Evolutionary conservation across 768 basidiomycete species (phyloP).

Genomic region (Podaxis pistillaris): DNA sequence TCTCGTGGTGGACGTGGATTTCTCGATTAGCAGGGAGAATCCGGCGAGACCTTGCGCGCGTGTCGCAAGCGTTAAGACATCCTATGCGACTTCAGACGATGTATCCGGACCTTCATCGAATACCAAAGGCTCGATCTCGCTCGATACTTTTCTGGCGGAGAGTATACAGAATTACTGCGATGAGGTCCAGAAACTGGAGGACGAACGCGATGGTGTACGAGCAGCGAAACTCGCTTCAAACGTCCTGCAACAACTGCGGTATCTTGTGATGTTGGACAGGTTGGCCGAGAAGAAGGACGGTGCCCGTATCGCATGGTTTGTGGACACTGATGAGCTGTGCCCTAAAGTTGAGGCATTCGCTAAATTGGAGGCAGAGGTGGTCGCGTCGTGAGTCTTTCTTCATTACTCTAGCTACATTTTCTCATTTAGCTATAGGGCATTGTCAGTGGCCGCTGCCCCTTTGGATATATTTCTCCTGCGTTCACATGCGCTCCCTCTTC

Average conservation of each 20-base stretch:
- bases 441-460: conserved; percentile 40
- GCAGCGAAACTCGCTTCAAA: conserved; percentile 47
- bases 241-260: conserved; percentile 56
- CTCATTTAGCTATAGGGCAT: conserved; percentile 25
- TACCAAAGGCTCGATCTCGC: conserved; percentile 47
- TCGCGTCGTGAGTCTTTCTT: conserved; percentile 48
- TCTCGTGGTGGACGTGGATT: conserved; percentile 76
- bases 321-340: conserved; percentile 56
- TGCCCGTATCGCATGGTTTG: conserved; percentile 74
- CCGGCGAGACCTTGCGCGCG: conserved; percentile 35
- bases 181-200: conserved; percentile 58
- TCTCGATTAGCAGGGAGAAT: conserved; percentile 43
- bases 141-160: conserved; percentile 63
- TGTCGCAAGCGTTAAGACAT: conserved; percentile 65
- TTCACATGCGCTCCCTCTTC: conserved; percentile 66
- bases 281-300: conserved; percentile 61
- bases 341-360: conserved; percentile 49
- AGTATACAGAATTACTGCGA: conserved; percentile 55
- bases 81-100: conserved; percentile 59
- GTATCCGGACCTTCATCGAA: conserved; percentile 35
- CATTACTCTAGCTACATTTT: conserved; percentile 3
- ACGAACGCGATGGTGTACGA: conserved; percentile 47
- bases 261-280: conserved; percentile 71
- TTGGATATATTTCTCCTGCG: conserved; percentile 73
- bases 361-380: conserved; percentile 47